Base-by-base conservation (phyloP, 2,329 filamentous ascomycete species). In the Microdochium trichocladiopsis region DNA sequence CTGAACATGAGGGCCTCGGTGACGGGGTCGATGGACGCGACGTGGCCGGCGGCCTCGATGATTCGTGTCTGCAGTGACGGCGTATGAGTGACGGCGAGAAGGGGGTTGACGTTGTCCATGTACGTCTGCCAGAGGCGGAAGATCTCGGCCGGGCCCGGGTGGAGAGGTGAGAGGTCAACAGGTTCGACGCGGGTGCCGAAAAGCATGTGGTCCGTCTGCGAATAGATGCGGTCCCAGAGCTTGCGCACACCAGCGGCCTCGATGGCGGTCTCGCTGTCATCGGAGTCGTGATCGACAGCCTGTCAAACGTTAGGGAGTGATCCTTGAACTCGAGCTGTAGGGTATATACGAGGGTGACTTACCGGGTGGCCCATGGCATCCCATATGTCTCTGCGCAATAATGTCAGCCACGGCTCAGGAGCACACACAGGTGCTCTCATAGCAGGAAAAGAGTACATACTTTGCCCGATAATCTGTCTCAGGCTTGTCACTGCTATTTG, bases 1-100 rank as follows among this genome's bases (percentile, higher is more conserved):
- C 74, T 65, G 52, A 84, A 84, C 66, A 85, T 72, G 4, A 86
- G 68, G 0, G 79, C 79, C 57, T 83, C 76, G 2, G 82, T 61
- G 0, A 62, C 55, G 0, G 71, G 63, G 2, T 58, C 58, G 10
- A 79, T 66, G 16, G 63, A 69, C 2, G 59, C 55, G 1, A 77
- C 10, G 36, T 80, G 66, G 9, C 69, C 64, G 0, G 67, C 67
- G 9, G 76, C 78, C 18, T 80, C 72, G 12, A 83, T 70, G 4
- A 85, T 73, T 2, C 70, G 72, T 1, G 60, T 57, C 55, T 84
- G 80, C 0, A 84, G 59, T 1, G 64, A 81, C 0, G 81, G 80
- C 0, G 74, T 72, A 57, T 85, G 82, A 0, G 78, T 77, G 33
- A 84, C 69, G 50, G 82, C 83, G n/a, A 83, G 63, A 2, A 85